Evolutionary conservation across 1,284 basidiomycete species (phyloP).

Genomic region (Tylopilus sp.): DNA sequence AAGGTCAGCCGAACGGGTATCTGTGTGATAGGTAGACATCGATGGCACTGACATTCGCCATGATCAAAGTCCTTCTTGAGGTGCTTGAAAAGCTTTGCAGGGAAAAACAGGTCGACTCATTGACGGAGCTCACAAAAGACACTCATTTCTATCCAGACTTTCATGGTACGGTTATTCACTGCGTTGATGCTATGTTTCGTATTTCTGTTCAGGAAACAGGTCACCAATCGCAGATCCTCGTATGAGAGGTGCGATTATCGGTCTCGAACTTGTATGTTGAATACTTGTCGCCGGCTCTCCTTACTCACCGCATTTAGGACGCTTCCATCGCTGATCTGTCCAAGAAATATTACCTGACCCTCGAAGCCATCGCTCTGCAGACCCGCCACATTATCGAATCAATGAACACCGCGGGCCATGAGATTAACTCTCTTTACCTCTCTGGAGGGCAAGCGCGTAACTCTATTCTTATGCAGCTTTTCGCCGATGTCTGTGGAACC

Average conservation of each 20-base stretch:
- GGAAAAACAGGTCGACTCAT: constrained; percentile 54
- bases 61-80: constrained; percentile 65
- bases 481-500: constrained; percentile 83
- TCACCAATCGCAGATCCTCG: constrained; percentile 92
- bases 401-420: constrained; percentile 86
- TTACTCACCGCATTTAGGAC: constrained; percentile 45
- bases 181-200: background rate
- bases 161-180: constrained; percentile 48
- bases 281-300: background rate
- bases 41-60: constrained; percentile 3
- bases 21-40: background rate
- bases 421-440: constrained; percentile 87
- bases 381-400: constrained; percentile 92
- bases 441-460: constrained; percentile 92
- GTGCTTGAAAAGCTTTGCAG: constrained; percentile 66
- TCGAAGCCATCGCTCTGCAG: constrained; percentile 94
- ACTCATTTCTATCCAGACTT: constrained; percentile 95
- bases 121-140: constrained; percentile 85
- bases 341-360: constrained; percentile 85
- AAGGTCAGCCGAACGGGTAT: constrained; percentile 37
- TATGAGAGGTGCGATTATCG: constrained; percentile 90
- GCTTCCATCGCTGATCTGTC: constrained; percentile 79
- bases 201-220: constrained; percentile 68
- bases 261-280: constrained; percentile 69
- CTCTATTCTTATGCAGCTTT: constrained; percentile 75